Base-by-base conservation (phyloP, 306 rosid genomes). In the Prunus fruticosa region DNA sequence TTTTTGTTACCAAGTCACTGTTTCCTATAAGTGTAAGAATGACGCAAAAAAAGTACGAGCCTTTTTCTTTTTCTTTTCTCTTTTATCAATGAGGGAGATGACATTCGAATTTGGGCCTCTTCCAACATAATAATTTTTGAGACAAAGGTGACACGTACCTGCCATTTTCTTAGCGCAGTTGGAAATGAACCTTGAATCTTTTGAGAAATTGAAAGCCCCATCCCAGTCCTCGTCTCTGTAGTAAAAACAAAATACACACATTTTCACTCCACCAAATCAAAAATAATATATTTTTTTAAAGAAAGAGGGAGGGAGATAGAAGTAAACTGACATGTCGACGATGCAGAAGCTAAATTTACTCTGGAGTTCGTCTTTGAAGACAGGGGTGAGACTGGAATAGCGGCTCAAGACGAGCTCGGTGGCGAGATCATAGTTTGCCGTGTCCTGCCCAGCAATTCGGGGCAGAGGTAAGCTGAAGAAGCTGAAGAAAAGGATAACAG, bases 121-220 rank as follows among this genome's bases (percentile, higher is more conserved):
- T 18, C 58, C 58, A 15, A 52, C 22, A 52, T 18, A 34, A 34
- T 34, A 34, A 34, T 34, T 34, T 47, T 9, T 10, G 51, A 47
- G 51, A 47, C 3, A 47, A 10, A 0, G 13, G 14, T 12, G 3
- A 47, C 51, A 47, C 51, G 13, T 10, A 91, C 97, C 99, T 86
- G 63, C 76, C 18, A 75, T 64, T 54, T 76, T 32, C 54, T 56
- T 82, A 73, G 93, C 86, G 78, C 99, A 95, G 19, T 73, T 49
- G 22, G 89, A 64, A 72, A 95, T 69, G 76, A 95, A 92, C n/a
- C 45, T 43, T 5, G 86, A 78, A 72, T 88, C 89, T 15, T 85
- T 80, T 28, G 91, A 76, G 86, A 95, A 95, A 89, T 92, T 90
- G 84, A 95, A 95, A 2, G 99, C 97, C 8, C 79, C 97, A 78